Base-by-base conservation (phyloP, 768 basidiomycete genomes). In the Boletus barrowsii region DNA sequence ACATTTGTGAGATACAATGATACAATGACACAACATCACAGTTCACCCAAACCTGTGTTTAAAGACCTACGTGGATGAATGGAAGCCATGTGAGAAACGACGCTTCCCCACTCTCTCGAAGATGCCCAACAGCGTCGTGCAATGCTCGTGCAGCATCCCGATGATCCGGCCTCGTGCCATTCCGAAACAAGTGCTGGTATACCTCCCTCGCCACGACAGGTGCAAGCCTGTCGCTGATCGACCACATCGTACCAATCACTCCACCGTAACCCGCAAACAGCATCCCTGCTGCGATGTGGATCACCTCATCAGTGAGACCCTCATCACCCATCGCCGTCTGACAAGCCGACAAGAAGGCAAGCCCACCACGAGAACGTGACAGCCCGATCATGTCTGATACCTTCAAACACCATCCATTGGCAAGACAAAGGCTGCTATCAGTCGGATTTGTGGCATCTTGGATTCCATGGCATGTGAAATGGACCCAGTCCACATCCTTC, bases 231-330 rank as follows among this genome's bases (percentile, higher is more conserved):
- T 51, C 49, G 17, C 41, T 35, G 41, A 51, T 35, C 41, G 41
- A 42, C 49, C 42, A 51, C 49, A 51, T 42, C 41, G 41, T 42
- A 9, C 33, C 32, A 24, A 51, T 18, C 5, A 51, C 49, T 0
- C 68, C 62, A 6, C 53, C 44, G 45, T 62, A 73, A 8, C 72
- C 72, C 0, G 63, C 64, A 33, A 65, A 54, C 44, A 74, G 55
- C 72, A 79, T 74, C 4, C 73, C 49, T 0, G 49, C 47, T 13
- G 47, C 47, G 11, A 49, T 40, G 20, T 49, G 47, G 10, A 49
- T 39, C 1, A 39, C 47, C 37, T 40, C 47, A 10, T 49, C 47
- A 4, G 24, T 24, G 17, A 39, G 37, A 18, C 3, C 15, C 37
- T 39, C 37, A 6, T 39, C 37, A 39, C 37, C 37, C 37, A 39